Base-by-base conservation (phyloP, 108 stramenopile genomes). In the Skeletonema costatum region DNA sequence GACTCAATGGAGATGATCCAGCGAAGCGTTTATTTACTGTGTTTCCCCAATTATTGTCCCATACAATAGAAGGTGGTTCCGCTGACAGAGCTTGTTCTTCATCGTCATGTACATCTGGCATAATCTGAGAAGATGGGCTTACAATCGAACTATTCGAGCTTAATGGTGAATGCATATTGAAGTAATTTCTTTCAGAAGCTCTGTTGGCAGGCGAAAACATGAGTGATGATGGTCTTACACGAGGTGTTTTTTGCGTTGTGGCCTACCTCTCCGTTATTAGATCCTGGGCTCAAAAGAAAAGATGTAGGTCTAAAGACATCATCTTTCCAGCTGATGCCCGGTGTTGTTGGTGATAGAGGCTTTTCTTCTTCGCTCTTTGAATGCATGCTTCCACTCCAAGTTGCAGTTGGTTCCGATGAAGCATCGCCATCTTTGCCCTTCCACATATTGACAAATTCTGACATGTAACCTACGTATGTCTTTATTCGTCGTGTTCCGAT, bases 401-500 rank as follows among this genome's bases (percentile, higher is more conserved):
- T 33, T 38, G 19, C 60, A 41, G 14, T 70, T 44, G 64, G 65
- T 14, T 61, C 50, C 60, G 60, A 50, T 17, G 48, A 41, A 58
- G 48, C 46, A 60, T 56, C 70, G n/a, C 33, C 68, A 3, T 65
- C 14, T 13, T 58, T 16, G 29, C 68, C 69, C 39, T 32, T 56
- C 73, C 73, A 81, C 17, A 68, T 67, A 30, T 62, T 74, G 30
- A 81, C 21, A 63, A 81, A 81, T 3, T 62, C 60, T 46, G 80
- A 32, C 68, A 81, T 70, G 53, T 75, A 71, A 64, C 51, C 46
- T 25, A 75, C 64, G 33, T 75, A 82, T 0, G 74, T 70, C 70
- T 70, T 73, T 82, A 82, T 62, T 82, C 81, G 5, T 82, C 74
- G 70, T 69, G 71, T 75, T 75, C 74, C 19, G 75, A 44, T 42